Percentiles rank a stretch among this genome's conserved stretches.
These are phyloP conservation scores for Boletales sp. DNA, from an alignment of 768 basidiomycete genomes.

Conservation along the genomic window DNA sequence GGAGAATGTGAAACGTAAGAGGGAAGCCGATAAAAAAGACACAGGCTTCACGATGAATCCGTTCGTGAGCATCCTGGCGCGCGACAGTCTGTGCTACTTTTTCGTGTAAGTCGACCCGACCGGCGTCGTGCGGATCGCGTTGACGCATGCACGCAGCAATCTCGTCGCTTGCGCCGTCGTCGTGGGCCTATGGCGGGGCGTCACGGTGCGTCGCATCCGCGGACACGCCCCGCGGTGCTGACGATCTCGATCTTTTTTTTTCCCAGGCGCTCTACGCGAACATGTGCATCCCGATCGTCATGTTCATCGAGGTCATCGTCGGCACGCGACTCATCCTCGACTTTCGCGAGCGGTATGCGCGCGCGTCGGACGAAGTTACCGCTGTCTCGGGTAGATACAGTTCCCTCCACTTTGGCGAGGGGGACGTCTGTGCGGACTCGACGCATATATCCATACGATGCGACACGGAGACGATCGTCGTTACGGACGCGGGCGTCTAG, in stretches of 20 bases:
- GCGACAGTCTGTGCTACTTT: constrained; percentile 31
- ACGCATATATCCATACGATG: constrained; percentile 7
- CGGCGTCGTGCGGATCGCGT: too few relatives aligned
- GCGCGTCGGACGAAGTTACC: constrained; percentile 5
- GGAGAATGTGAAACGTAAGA: constrained; percentile 5
- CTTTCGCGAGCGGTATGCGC: constrained; percentile 29
- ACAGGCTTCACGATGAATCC: constrained; percentile 10
- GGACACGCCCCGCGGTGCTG: neutral
- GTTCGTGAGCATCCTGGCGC: constrained; percentile 22
- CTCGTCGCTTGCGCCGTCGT: constrained; percentile 21
- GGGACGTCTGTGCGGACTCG: constrained; percentile 1
- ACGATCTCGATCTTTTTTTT: neutral
- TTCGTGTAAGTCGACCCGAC: constrained; percentile 22
- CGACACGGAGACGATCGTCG: constrained; percentile 17
- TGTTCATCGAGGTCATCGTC: constrained; percentile 28
- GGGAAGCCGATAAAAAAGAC: neutral
- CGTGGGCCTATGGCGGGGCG: constrained; percentile 24
- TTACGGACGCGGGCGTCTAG: constrained; percentile 5
- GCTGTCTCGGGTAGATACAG: constrained; percentile 6
- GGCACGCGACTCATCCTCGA: constrained; percentile 30
- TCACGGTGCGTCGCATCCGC: constrained; percentile 16
- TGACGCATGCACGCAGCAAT: constrained; percentile 14
- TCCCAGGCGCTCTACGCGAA: constrained; percentile 25
- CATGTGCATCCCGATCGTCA: constrained; percentile 29
- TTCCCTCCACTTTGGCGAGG: constrained; percentile 15